Base-by-base conservation (phyloP, 2,329 filamentous ascomycete genomes). In the Pseudohalonectria lignicola region DNA sequence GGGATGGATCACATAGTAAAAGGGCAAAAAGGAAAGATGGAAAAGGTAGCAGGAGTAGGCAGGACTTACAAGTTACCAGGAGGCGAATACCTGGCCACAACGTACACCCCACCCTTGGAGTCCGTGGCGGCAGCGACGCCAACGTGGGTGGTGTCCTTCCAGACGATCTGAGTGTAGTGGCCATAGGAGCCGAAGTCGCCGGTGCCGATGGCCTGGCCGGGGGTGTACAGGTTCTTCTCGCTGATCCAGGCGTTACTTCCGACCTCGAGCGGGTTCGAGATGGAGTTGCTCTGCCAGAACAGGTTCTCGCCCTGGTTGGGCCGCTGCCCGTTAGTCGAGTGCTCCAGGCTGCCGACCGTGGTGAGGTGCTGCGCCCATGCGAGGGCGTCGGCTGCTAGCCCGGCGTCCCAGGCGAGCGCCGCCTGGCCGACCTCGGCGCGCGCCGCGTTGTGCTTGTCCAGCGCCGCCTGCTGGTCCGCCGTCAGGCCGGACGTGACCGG, bases 131-230 rank as follows among this genome's bases (percentile, higher is more conserved):
- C 34, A 15, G 29, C 39, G 9, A 41, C 18, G 15, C 35, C 39
- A 11, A 41, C 39, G 30, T 34, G 20, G 31, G 31, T 41, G 31
- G 25, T 36, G 30, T 30, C 32, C 39, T 49, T 52, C 51, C 50
- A 52, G 48, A 53, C 47, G 31, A 50, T 52, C 41, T 53, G 51
- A 55, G 51, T 55, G 31, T 54, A 60, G 43, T 60, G 57, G 2
- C 54, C 57, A 26, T 55, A 60, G 1, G 43, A 46, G 29, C 37
- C 44, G 29, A 59, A 56, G 36, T 59, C 41, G 5, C 56, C 57
- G 37, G 58, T 51, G 2, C 51, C 53, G 37, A 60, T 55, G 23
- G 48, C 47, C 46, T 60, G 49, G 5, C 51, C 53, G n/a, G n/a
- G n/a, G 36, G 52, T 46, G 43, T 60, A 60, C 25, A 50, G 47